Evolutionary conservation across 176 grass and related monocot species (phyloP).

Genomic region (Oryza rufipogon): DNA sequence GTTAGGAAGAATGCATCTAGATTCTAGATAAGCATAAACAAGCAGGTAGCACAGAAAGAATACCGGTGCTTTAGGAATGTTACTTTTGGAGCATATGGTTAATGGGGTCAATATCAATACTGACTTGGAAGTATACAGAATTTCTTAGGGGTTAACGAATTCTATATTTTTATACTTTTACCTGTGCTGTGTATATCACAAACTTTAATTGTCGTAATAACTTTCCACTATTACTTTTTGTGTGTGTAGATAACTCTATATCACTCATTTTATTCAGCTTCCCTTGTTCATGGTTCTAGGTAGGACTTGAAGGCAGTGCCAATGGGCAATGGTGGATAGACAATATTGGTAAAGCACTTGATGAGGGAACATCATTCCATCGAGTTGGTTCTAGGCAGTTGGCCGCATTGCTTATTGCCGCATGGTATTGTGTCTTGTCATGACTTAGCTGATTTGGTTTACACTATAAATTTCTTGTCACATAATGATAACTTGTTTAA

Average conservation of each 20-base stretch:
- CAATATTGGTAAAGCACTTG: constrained; percentile 86
- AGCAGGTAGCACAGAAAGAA: not conserved
- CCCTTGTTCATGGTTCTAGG: constrained; percentile 57
- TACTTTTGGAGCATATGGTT: constrained; percentile 4
- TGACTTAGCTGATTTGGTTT: constrained; percentile 34
- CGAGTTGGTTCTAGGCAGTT: constrained; percentile 98
- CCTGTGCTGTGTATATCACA: not conserved
- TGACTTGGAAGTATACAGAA: not conserved
- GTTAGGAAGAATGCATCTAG: constrained; percentile 10
- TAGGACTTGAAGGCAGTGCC: constrained; percentile 95
- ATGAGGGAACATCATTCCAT: constrained; percentile 82
- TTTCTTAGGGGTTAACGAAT: constrained; percentile 4
- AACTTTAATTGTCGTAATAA: not conserved
- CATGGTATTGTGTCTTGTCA: constrained; percentile 66
- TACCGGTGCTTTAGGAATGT: not conserved
- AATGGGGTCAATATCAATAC: not conserved
- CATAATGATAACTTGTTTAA: constrained; percentile 25
- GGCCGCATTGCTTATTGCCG: constrained; percentile 85
- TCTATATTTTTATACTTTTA: constrained; percentile 22
- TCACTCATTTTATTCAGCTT: constrained; percentile 18
- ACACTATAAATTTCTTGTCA: constrained; percentile 7
- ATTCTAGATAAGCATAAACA: constrained; percentile 10
- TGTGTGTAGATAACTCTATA: constrained; percentile 6
- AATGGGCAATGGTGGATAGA: constrained; percentile 99
- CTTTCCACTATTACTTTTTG: constrained; percentile 14